Evolutionary conservation across 345 rosid species (phyloP).

Genomic region (Populus tremula): DNA sequence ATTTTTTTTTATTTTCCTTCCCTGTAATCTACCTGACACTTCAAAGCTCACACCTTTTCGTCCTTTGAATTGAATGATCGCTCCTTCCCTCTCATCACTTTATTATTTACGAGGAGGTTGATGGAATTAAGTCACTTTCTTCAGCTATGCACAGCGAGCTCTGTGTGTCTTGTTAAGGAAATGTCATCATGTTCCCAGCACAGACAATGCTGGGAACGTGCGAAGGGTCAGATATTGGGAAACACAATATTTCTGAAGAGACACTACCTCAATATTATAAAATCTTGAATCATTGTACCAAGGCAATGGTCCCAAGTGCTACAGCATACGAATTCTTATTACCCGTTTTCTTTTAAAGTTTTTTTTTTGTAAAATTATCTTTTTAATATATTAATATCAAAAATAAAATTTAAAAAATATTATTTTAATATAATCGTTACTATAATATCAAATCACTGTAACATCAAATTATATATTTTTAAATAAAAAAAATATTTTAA

Average conservation of each 20-base stretch:
- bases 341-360: too few species aligned
- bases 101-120: not conserved
- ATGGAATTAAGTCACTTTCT: slow-evolving; percentile 6
- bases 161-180: slow-evolving; percentile 24
- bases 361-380: too few species aligned
- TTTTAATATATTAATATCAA: too few species aligned
- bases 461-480: too few species aligned
- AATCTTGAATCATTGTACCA: not conserved
- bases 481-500: too few species aligned
- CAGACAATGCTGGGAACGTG: slow-evolving; percentile 37
- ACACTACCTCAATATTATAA: too few species aligned
- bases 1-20: not conserved
- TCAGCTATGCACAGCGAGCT: slow-evolving; percentile 1
- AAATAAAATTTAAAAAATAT: too few species aligned
- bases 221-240: slow-evolving; percentile 19
- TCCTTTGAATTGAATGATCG: not conserved
- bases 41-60: not conserved
- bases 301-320: not conserved
- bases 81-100: not conserved
- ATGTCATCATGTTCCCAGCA: slow-evolving; percentile 16
- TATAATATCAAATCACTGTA: too few species aligned
- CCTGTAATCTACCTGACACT: not conserved
- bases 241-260: too few species aligned
- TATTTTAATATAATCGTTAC: too few species aligned
- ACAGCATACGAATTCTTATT: not conserved